These are phyloP conservation scores for Psilocybe tampanensis DNA, from an alignment of 768 basidiomycete genomes.

Conservation along the genomic window DNA sequence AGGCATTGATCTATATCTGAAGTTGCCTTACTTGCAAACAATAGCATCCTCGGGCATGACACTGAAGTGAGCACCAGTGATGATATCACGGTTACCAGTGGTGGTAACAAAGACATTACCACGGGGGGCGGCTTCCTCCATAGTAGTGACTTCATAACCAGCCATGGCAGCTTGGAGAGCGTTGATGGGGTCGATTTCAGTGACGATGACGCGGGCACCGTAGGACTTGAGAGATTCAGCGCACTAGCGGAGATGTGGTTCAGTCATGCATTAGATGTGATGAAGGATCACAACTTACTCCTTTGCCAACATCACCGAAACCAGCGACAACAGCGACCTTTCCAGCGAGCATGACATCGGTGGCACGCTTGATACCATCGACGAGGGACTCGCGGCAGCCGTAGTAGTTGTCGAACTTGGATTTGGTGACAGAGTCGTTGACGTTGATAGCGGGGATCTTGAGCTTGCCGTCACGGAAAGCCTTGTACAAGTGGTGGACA, in stretches of 20 bases:
- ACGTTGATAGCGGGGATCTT: constrained; percentile 99
- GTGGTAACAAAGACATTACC: constrained; percentile 96
- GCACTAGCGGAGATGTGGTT: constrained; percentile 61
- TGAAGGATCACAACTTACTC: constrained; percentile 61
- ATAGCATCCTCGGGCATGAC: constrained; percentile 99
- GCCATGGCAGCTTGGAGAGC: constrained; percentile 99
- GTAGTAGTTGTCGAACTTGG: constrained; percentile 99
- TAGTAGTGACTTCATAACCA: constrained; percentile 97
- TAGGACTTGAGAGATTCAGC: constrained; percentile 97
- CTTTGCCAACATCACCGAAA: constrained; percentile 99
- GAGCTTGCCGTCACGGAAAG: constrained; percentile 92
- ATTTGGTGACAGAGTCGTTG: constrained; percentile 99
- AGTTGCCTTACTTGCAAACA: constrained; percentile 84
- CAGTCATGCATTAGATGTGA: background rate
- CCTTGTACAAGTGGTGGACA: constrained; percentile 99
- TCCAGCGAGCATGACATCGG: constrained; percentile 99
- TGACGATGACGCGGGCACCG: constrained; percentile 93
- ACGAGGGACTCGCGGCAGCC: constrained; percentile 99
- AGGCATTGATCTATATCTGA: background rate
- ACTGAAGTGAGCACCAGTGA: constrained; percentile 87
- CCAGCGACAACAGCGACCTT: constrained; percentile 99
- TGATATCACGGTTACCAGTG: constrained; percentile 98
- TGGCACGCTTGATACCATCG: constrained; percentile 99
- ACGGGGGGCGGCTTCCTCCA: constrained; percentile 94
- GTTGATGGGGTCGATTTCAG: constrained; percentile 99